Evolutionary conservation across 2,329 filamentous ascomycete species (phyloP), one percentile per base, ranked within the genome.

Genomic region (Penicillium concentricum): DNA sequence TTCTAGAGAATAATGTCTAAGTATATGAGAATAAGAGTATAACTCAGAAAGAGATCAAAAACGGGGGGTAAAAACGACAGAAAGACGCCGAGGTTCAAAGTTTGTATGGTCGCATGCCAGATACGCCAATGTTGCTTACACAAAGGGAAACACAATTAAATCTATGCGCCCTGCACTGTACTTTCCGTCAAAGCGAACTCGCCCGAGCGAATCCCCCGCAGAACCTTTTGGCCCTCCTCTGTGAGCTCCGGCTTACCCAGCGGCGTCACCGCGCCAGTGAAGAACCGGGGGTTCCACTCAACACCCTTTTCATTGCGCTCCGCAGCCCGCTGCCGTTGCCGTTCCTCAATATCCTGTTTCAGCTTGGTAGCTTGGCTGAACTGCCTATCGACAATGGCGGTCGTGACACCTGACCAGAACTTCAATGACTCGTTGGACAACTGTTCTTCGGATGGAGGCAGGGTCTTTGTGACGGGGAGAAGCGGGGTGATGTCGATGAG

Each of bases 321-420:
- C 24, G 91, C 86, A 1, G 91, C 92, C 76, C 91, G 93, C 67
- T 90, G 84, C 32, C 94, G 83, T 77, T 99, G 94, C 42, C 82
- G 82, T 74, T 99, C 94, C 74, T 99, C 94, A 12, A 99, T 84
- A 67, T 96, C 91, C 58, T 91, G 86, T 79, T 99, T 99, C 60
- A 94, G 79, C 20, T 84, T 85, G 22, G 94, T 99, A 8, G 94
- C 94, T 62, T 89, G 86, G 41, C 83, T 84, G 74, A 87, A 99
- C 71, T 96, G 91, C 76, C 92, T 95, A 59, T 86, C 79, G 22
- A 84, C 74, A 69, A 99, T 97, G 35, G 92, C 91, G 51, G 90
- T 82, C 18, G 94, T 97, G 43, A 99, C 93, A 24, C 84, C 85
- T 34, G 86, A 83, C 94, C 94, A 99, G 71, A 96, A 89, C 56